phyloP scores from a whole-genome alignment of 2,329 filamentous ascomycete genomes.

The Graphium sp. region DNA sequence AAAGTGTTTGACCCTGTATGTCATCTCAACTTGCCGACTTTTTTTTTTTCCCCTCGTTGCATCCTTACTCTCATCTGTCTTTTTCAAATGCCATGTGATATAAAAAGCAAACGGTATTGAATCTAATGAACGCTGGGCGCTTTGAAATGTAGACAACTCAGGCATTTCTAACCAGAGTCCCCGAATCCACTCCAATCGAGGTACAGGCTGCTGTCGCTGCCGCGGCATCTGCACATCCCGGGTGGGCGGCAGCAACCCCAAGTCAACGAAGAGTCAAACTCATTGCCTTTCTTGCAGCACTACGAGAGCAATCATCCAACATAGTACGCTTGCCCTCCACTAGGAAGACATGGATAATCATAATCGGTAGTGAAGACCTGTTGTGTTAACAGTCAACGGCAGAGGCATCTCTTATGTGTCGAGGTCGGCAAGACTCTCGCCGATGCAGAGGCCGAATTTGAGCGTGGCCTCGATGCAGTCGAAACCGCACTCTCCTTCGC shows the following conservation, averaged over 20 bases:
- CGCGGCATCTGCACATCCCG: constrained; percentile 5
- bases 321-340: too few species aligned
- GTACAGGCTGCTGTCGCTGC: constrained; percentile 6
- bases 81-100: not conserved
- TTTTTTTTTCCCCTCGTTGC: too few species aligned
- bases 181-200: constrained; percentile 8
- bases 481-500: constrained; percentile 6
- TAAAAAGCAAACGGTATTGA: not conserved
- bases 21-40: too few species aligned
- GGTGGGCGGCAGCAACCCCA: constrained; percentile 4
- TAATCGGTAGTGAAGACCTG: constrained; percentile 5
- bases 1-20: constrained; percentile 8
- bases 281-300: constrained; percentile 1
- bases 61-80: too few species aligned
- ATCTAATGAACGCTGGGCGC: not conserved
- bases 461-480: constrained; percentile 8
- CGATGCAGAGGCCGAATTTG: constrained; percentile 9
- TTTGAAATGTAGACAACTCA: constrained; percentile 9
- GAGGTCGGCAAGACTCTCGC: constrained; percentile 9
- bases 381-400: not conserved
- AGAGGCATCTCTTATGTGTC: constrained; percentile 3
- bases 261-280: constrained; percentile 2
- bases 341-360: constrained; percentile 4
- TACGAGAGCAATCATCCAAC: too few species aligned
- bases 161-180: constrained; percentile 9